Evolutionary conservation across 192 early-diverging fungal species (phyloP).

Genomic region (Coemansia pectinata): DNA sequence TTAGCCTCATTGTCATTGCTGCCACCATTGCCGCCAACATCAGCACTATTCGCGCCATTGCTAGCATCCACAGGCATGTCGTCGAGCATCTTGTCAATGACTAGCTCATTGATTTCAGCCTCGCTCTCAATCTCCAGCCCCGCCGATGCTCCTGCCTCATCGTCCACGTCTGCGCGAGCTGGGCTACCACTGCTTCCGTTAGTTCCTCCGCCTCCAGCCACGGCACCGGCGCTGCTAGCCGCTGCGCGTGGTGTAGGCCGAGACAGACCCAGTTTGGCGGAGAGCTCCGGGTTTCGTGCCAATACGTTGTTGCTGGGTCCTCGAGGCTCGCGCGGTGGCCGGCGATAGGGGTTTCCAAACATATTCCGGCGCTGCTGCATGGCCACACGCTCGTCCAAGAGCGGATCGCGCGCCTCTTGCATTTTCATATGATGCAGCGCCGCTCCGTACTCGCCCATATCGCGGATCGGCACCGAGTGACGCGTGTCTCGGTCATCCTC

Average conservation of each 20-base stretch:
- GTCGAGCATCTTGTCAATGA: conserved; percentile 51
- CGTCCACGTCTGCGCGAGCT: conserved; percentile 22
- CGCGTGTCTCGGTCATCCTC: conserved; percentile 59
- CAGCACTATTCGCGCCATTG: not conserved
- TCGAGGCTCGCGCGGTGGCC: conserved; percentile 54
- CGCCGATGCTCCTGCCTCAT: conserved; percentile 21
- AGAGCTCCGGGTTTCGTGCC: conserved; percentile 46
- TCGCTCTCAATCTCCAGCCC: conserved; percentile 53
- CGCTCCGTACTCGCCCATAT: conserved; percentile 69
- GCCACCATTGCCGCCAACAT: not conserved
- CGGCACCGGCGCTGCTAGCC: not conserved
- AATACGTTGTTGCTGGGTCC: conserved; percentile 52
- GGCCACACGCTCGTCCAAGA: conserved; percentile 64
- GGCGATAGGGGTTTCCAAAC: conserved; percentile 78
- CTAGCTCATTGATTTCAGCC: conserved; percentile 56
- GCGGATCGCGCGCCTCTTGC: conserved; percentile 64
- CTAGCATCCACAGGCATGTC: conserved; percentile 34
- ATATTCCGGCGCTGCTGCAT: conserved; percentile 61
- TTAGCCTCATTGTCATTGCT: conserved; percentile 5
- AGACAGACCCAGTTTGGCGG: conserved; percentile 37
- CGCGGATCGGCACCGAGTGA: conserved; percentile 67
- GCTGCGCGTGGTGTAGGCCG: conserved; percentile 3
- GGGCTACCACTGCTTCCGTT: not conserved
- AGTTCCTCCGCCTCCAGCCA: not conserved
- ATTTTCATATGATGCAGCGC: conserved; percentile 58